These are phyloP conservation scores for Coemansia sp. DNA, from an alignment of 192 early-diverging fungal species.

Conservation along the genomic window DNA sequence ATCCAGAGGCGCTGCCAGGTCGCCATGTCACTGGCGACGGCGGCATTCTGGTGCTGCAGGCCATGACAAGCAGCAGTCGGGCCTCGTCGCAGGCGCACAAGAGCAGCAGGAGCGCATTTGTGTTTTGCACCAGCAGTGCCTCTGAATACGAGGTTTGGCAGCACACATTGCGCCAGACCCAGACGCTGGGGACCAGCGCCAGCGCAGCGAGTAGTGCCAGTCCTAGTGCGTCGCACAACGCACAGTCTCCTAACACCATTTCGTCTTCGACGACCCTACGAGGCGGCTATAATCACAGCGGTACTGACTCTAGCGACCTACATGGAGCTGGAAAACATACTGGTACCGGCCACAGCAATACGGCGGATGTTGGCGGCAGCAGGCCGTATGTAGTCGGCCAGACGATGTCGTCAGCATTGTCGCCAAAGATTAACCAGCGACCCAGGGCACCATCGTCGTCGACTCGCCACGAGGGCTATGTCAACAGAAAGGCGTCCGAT, in stretches of 20 bases:
- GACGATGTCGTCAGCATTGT: slow-evolving; percentile 19
- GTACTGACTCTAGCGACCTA: neutral
- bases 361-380: slow-evolving; percentile 8
- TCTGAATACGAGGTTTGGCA: slow-evolving; percentile 50
- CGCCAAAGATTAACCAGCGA: slow-evolving; percentile 36
- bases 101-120: slow-evolving; percentile 13
- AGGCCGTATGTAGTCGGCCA: slow-evolving; percentile 17
- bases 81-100: slow-evolving; percentile 18
- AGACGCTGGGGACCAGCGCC: slow-evolving; percentile 23
- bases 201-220: slow-evolving; percentile 40
- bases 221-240: slow-evolving; percentile 17
- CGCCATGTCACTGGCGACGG: slow-evolving; percentile 17
- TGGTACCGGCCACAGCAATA: neutral
- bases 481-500: slow-evolving; percentile 47
- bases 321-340: neutral
- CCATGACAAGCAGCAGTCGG: slow-evolving; percentile 13
- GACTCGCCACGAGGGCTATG: slow-evolving; percentile 48
- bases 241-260: slow-evolving; percentile 14
- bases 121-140: slow-evolving; percentile 29
- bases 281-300: neutral
- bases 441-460: slow-evolving; percentile 24
- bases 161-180: slow-evolving; percentile 36
- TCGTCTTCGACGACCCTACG: neutral
- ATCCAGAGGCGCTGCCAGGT: neutral
- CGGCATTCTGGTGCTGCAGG: slow-evolving; percentile 51